Conservation (phyloP, 2,329 filamentous ascomycete species). For the Colletotrichum agaves region DNA sequence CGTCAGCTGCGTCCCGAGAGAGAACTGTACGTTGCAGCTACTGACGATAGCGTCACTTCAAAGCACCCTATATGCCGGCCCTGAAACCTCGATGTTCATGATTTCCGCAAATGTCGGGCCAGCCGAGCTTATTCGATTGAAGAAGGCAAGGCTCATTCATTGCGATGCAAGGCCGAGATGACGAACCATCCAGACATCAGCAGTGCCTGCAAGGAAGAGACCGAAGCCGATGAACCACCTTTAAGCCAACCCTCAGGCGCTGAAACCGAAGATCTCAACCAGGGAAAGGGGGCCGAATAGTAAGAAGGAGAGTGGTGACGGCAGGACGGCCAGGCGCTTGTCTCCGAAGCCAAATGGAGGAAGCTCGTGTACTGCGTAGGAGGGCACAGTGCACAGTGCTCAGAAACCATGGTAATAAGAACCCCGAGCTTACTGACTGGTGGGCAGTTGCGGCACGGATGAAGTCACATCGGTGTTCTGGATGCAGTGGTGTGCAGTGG, state of each 20-base stretch:
- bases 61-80: background rate
- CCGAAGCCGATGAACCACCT: slow-evolving; percentile 16
- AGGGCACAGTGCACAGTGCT: background rate
- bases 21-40: slow-evolving; percentile 7
- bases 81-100: slow-evolving; percentile 5
- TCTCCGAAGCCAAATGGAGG: background rate
- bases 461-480: slow-evolving; percentile 31
- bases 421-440: slow-evolving; percentile 23
- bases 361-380: slow-evolving; percentile 19
- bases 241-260: slow-evolving; percentile 25
- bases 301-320: background rate
- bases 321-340: slow-evolving; percentile 5
- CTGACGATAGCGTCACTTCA: slow-evolving; percentile 32
- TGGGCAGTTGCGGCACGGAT: slow-evolving; percentile 32
- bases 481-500: slow-evolving; percentile 27
- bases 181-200: background rate
- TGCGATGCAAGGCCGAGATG: slow-evolving; percentile 2
- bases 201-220: background rate
- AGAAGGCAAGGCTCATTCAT: slow-evolving; percentile 11
- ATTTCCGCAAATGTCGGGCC: background rate
- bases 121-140: slow-evolving; percentile 1
- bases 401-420: background rate
- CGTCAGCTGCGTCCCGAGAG: background rate
- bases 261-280: slow-evolving; percentile 34
- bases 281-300: slow-evolving; percentile 17